Evolutionary conservation across 257 asterid species (phyloP).

Genomic region (Capsicum chinense): DNA sequence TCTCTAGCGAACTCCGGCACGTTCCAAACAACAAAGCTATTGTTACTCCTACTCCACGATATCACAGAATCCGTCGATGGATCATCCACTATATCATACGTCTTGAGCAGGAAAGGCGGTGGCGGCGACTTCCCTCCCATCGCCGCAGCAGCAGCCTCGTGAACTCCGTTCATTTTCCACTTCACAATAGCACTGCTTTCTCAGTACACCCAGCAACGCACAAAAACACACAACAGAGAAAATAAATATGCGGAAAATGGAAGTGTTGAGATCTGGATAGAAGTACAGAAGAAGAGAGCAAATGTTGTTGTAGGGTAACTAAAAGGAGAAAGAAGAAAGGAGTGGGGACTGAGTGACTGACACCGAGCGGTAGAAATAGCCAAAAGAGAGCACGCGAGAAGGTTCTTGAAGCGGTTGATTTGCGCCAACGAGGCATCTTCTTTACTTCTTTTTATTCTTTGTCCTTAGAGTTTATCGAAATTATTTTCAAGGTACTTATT

Average conservation of each 20-base stretch:
- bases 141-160: slow-evolving; percentile 28
- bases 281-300: background rate
- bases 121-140: slow-evolving; percentile 28
- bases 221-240: background rate
- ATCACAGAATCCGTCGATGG: slow-evolving; percentile 69
- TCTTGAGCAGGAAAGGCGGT: slow-evolving; percentile 78
- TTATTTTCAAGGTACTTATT: background rate
- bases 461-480: background rate
- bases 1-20: slow-evolving; percentile 63
- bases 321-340: background rate
- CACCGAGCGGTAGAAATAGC: slow-evolving; percentile 32
- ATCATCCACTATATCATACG: slow-evolving; percentile 85
- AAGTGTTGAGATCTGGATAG: slow-evolving; percentile 25
- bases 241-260: background rate
- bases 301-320: background rate
- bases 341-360: background rate
- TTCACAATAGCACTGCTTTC: slow-evolving; percentile 38
- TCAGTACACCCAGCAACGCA: slow-evolving; percentile 34
- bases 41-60: slow-evolving; percentile 66
- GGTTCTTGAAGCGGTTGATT: slow-evolving; percentile 30
- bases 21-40: slow-evolving; percentile 76
- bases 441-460: background rate
- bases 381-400: slow-evolving; percentile 33
- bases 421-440: slow-evolving; percentile 34
- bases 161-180: slow-evolving; percentile 26